Evolutionary conservation across 192 early-diverging fungal genomes (phyloP).

Genomic region (Linnemannia schmuckeri): DNA sequence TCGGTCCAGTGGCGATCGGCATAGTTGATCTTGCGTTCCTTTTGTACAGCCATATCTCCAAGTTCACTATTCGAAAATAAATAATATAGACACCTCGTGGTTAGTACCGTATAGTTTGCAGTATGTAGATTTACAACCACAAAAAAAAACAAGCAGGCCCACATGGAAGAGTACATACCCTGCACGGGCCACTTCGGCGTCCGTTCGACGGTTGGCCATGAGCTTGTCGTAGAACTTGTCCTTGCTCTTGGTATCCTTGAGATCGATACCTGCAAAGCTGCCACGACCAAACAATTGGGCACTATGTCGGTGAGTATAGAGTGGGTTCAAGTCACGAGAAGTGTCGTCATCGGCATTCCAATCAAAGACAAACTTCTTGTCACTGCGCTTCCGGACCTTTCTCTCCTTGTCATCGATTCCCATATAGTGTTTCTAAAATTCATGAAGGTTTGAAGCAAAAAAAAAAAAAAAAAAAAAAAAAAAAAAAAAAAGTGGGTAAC

Average conservation of each 20-base stretch:
- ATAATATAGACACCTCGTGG: neutral
- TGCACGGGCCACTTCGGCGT: constrained; percentile 72
- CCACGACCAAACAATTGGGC: constrained; percentile 91
- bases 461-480: neutral
- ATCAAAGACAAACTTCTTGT: constrained; percentile 98
- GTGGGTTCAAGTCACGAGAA: constrained; percentile 90
- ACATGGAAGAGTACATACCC: constrained; percentile 38
- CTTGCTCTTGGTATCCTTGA: constrained; percentile 77
- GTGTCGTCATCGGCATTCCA: constrained; percentile 98
- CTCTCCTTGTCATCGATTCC: constrained; percentile 82
- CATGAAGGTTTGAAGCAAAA: neutral
- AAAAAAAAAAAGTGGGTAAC: neutral
- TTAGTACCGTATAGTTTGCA: neutral
- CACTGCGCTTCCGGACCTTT: constrained; percentile 85
- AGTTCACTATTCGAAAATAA: constrained; percentile 63
- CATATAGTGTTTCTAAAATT: constrained; percentile 83
- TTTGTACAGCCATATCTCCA: constrained; percentile 69
- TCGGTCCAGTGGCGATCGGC: constrained; percentile 97
- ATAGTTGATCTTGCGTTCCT: constrained; percentile 78
- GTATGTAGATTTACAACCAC: neutral
- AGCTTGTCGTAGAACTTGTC: constrained; percentile 79
- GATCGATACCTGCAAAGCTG: constrained; percentile 87
- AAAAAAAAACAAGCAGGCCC: neutral
- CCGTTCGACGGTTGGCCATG: constrained; percentile 68
- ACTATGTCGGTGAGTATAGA: constrained; percentile 83